Base-by-base conservation (phyloP, 208 protist genomes). In the Crithidia fasciculata region DNA sequence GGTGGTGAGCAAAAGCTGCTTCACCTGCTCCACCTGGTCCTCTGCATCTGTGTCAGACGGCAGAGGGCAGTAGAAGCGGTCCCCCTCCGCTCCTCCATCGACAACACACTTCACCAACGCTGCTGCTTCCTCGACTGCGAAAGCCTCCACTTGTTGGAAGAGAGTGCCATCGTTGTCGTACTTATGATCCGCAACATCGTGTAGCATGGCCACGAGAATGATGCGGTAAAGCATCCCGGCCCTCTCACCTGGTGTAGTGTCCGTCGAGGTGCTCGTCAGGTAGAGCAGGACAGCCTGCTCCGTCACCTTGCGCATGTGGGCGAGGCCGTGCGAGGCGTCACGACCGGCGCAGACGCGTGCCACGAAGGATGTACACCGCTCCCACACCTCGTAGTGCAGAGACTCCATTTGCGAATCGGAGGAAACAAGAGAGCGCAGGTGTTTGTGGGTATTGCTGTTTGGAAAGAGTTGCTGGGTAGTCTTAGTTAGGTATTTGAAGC, bases 171-270 rank as follows among this genome's bases (percentile, higher is more conserved):
- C 75, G 15, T 57, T 9, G 61, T 94, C 88, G 64, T 95, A 96
- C 74, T 96, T 96, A 78, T 96, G 92, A 74, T 96, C 92, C 2
- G 86, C 88, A 2, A 95, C 89, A 67, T 96, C 92, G 75, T 96
- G 92, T 28, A 96, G 79, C 92, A 96, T 96, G 15, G 78, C 92
- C 28, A 92, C 80, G 19, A 96, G 71, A 37, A 96, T 87, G 45
- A 96, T 76, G 16, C 83, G 67, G 54, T 84, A 85, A 16, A 86
- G 59, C 73, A 68, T 68, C 1, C 73, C 73, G 3, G 73, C 55
- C 18, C n/a, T 58, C 53, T 72, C 69, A 7, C 40, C 49, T 5
- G 41, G 16, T 12, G 56, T 49, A 39, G 13, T 47, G 8, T 8
- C 57, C 0, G 36, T 40, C 10, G 57, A 8, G 4, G 56, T 41